Evolutionary conservation across 2,329 filamentous ascomycete genomes (phyloP).

Genomic region (Penicillium nordicum): DNA sequence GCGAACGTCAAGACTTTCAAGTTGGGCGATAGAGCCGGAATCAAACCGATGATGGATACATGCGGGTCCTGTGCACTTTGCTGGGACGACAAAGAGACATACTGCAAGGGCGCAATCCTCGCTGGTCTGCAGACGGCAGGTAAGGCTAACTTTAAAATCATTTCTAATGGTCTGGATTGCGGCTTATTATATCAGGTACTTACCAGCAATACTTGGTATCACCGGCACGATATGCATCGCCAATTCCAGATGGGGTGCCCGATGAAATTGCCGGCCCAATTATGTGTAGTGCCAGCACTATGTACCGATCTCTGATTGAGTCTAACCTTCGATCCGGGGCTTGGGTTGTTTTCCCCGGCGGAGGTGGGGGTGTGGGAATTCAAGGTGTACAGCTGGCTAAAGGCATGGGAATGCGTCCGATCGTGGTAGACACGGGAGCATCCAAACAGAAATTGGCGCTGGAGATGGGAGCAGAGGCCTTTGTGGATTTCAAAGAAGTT

Average conservation of each 20-base stretch:
- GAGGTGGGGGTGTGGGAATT: constrained; percentile 56
- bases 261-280: constrained; percentile 58
- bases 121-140: constrained; percentile 44
- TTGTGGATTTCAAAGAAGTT: constrained; percentile 53
- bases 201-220: constrained; percentile 60
- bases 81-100: constrained; percentile 53
- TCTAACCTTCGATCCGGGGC: constrained; percentile 50
- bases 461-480: constrained; percentile 53
- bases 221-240: constrained; percentile 53
- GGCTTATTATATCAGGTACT: constrained; percentile 37
- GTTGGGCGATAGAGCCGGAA: constrained; percentile 53
- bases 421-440: constrained; percentile 54
- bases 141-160: constrained; percentile 17
- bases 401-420: constrained; percentile 56
- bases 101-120: constrained; percentile 31
- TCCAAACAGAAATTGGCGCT: constrained; percentile 47
- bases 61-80: constrained; percentile 53
- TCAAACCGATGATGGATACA: constrained; percentile 52
- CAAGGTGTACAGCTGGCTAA: constrained; percentile 55
- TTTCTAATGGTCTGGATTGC: background rate
- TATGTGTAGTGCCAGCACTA: constrained; percentile 59
- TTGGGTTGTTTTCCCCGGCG: constrained; percentile 45
- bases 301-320: constrained; percentile 55
- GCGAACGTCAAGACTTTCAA: constrained; percentile 52
- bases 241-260: constrained; percentile 54